Conservation (phyloP, 345 rosid genomes). For the Citrus reticulata region DNA sequence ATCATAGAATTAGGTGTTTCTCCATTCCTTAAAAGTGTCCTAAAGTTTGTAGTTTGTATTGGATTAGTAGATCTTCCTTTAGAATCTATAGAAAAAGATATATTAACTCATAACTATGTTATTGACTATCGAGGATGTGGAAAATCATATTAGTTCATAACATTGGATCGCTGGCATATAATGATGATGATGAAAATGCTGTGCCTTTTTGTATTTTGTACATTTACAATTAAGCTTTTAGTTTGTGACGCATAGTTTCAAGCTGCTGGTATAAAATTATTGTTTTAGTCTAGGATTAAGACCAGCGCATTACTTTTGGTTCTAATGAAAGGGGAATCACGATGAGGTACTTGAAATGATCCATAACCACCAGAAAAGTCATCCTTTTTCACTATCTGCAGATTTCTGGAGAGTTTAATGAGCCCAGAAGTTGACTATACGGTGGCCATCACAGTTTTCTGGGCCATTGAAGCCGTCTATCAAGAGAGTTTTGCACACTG, state of each 20-base stretch:
- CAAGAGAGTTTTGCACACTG: constrained; percentile 80
- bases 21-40: too few species aligned
- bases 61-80: background rate
- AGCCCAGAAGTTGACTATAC: constrained; percentile 51
- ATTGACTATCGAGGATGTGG: background rate
- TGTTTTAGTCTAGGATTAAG: background rate
- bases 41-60: too few species aligned
- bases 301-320: background rate
- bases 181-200: too few species aligned
- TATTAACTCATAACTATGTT: background rate
- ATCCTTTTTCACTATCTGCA: constrained; percentile 10
- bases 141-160: background rate
- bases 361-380: background rate
- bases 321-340: background rate
- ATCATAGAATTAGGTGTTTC: too few species aligned
- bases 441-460: constrained; percentile 52
- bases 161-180: background rate
- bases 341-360: background rate
- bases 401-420: constrained; percentile 66
- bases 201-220: too few species aligned
- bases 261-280: background rate
- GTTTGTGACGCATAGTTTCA: background rate
- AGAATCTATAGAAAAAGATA: background rate
- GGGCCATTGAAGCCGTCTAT: constrained; percentile 81
- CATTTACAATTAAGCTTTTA: background rate